These are phyloP conservation scores for Leucosporidium creatinivorum DNA, from an alignment of 768 basidiomycete species.

Conservation along the genomic window DNA sequence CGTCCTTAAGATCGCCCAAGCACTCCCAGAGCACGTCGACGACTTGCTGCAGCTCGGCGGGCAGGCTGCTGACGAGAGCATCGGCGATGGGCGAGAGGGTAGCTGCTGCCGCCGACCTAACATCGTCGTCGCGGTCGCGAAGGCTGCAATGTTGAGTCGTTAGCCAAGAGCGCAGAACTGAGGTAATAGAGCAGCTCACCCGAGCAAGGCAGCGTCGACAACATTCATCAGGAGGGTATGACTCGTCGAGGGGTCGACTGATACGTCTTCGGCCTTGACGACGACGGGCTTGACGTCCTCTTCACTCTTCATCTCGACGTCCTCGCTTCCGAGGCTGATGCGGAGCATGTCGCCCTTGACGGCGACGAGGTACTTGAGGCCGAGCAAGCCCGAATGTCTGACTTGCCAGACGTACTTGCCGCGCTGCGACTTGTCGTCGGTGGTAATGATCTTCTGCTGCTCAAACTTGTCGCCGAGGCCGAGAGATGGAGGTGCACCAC, in stretches of 20 bases:
- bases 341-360: conserved; percentile 78
- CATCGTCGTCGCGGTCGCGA: conserved; percentile 87
- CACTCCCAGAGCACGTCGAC: conserved; percentile 85
- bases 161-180: not conserved
- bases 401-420: conserved; percentile 82
- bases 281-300: conserved; percentile 16
- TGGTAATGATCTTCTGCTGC: not conserved
- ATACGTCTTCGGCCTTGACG: conserved; percentile 3
- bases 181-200: conserved; percentile 50
- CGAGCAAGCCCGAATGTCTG: conserved; percentile 91
- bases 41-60: conserved; percentile 61
- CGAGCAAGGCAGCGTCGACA: conserved; percentile 81
- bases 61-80: conserved; percentile 65
- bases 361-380: conserved; percentile 96
- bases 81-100: conserved; percentile 81
- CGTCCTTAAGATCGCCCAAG: conserved; percentile 86
- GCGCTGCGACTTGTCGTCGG: conserved; percentile 22
- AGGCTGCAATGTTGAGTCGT: conserved; percentile 51
- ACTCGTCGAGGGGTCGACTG: conserved; percentile 13
- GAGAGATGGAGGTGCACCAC: conserved; percentile 47
- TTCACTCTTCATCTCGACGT: conserved; percentile 42
- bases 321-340: conserved; percentile 31
- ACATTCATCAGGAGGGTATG: conserved; percentile 63
- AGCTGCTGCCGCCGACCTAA: conserved; percentile 86
- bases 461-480: conserved; percentile 10